Base-by-base conservation (phyloP, 495 filamentous ascomycete species). In the Bathelium albidoporum region DNA sequence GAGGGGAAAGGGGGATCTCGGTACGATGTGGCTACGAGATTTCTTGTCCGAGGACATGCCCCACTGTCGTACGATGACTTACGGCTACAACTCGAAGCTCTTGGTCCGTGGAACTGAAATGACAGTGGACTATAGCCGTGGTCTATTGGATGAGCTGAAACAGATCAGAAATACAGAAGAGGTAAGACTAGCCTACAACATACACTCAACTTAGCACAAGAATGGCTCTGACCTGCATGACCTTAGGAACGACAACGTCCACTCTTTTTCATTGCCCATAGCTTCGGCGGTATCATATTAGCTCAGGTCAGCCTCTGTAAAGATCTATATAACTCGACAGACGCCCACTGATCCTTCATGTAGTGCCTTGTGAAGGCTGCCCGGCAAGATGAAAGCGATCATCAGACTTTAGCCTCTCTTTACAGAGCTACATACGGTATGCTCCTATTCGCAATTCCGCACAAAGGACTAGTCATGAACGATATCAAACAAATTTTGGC, bases 401-500 rank as follows among this genome's bases (percentile, higher is more conserved):
- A 74, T 29, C 64, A 71, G 53, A 66, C 68, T 29, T 72, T 74
- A 31, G 62, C 65, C 26, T 71, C 73, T 52, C 66, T 75, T 10
- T 44, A 73, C 63, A 69, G 64, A 55, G 73, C 73, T 44, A 74
- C 71, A 22, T 74, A 75, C 64, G 72, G 70, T 61, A 72, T 75
- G 59, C 62, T 75, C 22, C 66, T 74, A 36, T 75, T 75, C 61
- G 70, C 55, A 18, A 71, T 70, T 39, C 73, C 73, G 32, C 67
- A 74, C 62, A 73, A 72, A 64, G 73, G 68, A 34, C 63, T 76
- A n/a, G n/a, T 73, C 31, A 65, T 71, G 7, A 64, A 75, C 20
- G 69, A 73, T 62, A 73, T 76, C 45, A 39, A 70, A 59, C 63
- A 67, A 45, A 74, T 75, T 68, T 39, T 74, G 28, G 65, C 59